Conservation (phyloP, 495 filamentous ascomycete genomes). For the Haplographium delicatum region DNA sequence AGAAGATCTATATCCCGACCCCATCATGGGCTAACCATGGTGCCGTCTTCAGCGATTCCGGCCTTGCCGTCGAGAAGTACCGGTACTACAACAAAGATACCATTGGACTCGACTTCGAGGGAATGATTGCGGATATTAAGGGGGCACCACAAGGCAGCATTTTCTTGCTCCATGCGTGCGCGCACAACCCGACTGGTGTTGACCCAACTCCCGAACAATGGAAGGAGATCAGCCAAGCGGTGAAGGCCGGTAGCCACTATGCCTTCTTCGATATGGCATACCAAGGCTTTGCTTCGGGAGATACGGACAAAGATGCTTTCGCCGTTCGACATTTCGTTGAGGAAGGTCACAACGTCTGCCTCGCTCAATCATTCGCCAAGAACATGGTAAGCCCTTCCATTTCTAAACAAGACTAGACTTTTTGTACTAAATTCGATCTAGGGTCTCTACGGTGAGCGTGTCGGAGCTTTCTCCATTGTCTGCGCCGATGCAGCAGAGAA, state of each 20-base stretch:
- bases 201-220: constrained; percentile 92
- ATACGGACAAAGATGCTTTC: constrained; percentile 89
- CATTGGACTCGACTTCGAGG: constrained; percentile 95
- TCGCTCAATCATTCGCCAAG: constrained; percentile 97
- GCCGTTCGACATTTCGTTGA: constrained; percentile 86
- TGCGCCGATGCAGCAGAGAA: constrained; percentile 82
- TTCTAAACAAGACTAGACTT: not conserved
- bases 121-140: constrained; percentile 87
- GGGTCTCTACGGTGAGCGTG: constrained; percentile 96
- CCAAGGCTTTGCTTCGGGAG: constrained; percentile 93
- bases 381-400: constrained; percentile 71
- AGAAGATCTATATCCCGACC: constrained; percentile 91
- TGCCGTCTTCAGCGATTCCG: constrained; percentile 91
- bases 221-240: constrained; percentile 82
- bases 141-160: constrained; percentile 78
- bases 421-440: constrained; percentile 32
- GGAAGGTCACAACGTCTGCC: constrained; percentile 82
- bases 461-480: constrained; percentile 92
- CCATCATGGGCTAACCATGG: constrained; percentile 99
- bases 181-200: constrained; percentile 97
- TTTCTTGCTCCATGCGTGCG: constrained; percentile 93
- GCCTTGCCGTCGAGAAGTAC: constrained; percentile 87
- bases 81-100: constrained; percentile 99
- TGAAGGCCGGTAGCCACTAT: constrained; percentile 86
- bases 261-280: constrained; percentile 99